These are phyloP conservation scores for Pestalotiopsis sp. DNA, from an alignment of 2,329 filamentous ascomycete genomes.

Conservation along the genomic window DNA sequence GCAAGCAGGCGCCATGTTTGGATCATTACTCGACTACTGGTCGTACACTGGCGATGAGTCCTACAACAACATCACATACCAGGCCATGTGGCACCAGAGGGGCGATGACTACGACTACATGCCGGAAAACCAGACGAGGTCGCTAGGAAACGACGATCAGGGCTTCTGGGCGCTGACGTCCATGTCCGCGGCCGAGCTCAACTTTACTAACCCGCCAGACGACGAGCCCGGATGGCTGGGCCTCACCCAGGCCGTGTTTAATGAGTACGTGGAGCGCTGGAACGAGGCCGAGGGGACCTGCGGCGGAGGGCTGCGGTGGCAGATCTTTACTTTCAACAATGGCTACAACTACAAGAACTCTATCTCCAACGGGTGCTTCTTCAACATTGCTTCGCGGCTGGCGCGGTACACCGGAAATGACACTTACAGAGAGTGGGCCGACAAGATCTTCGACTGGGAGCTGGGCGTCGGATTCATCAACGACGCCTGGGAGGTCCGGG, in stretches of 20 bases:
- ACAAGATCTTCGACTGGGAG: slow-evolving; percentile 71
- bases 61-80: slow-evolving; percentile 63
- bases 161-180: slow-evolving; percentile 84
- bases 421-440: slow-evolving; percentile 78
- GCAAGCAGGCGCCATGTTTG: slow-evolving; percentile 76
- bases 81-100: slow-evolving; percentile 64
- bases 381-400: slow-evolving; percentile 72
- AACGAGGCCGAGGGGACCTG: slow-evolving; percentile 59
- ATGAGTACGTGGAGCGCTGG: slow-evolving; percentile 75
- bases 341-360: slow-evolving; percentile 72
- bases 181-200: slow-evolving; percentile 76
- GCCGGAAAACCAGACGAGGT: slow-evolving; percentile 64
- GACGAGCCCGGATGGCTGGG: slow-evolving; percentile 75
- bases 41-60: slow-evolving; percentile 67
- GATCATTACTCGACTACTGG: slow-evolving; percentile 74
- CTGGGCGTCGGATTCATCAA: slow-evolving; percentile 57
- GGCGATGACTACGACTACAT: slow-evolving; percentile 64
- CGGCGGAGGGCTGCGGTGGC: slow-evolving; percentile 79
- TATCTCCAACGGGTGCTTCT: slow-evolving; percentile 71
- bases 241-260: slow-evolving; percentile 78
- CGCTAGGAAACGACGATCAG: slow-evolving; percentile 73
- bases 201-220: slow-evolving; percentile 68
- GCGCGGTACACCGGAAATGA: slow-evolving; percentile 78
- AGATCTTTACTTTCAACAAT: slow-evolving; percentile 78
- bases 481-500: slow-evolving; percentile 55